These are phyloP conservation scores for Oryza nivara DNA, from an alignment of 176 grass and related monocot species.

Conservation along the genomic window DNA sequence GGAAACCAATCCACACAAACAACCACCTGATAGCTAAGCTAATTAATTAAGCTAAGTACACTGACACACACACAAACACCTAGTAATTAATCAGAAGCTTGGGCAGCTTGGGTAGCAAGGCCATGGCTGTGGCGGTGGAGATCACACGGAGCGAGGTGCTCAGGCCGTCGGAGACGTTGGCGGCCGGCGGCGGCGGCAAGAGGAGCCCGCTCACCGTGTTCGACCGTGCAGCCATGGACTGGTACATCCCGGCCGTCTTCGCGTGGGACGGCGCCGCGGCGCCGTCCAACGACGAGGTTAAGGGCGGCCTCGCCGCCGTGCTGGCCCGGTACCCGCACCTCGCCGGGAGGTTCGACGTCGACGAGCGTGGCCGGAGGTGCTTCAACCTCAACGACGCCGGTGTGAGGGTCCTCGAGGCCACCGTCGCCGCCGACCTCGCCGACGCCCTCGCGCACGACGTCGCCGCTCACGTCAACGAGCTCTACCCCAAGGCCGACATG, in stretches of 20 bases:
- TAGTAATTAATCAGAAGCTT: not conserved
- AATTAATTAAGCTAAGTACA: not conserved
- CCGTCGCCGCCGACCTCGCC: not conserved
- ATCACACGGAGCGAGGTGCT: conserved; percentile 12
- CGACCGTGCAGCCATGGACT: conserved; percentile 46
- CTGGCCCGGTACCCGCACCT: conserved; percentile 45
- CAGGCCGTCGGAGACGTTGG: not conserved
- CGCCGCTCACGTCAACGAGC: conserved; percentile 17
- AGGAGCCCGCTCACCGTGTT: conserved; percentile 29
- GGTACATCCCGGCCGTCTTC: conserved; percentile 44
- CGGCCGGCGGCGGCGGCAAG: not conserved
- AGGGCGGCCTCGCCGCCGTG: conserved; percentile 23
- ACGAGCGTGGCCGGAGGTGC: not conserved
- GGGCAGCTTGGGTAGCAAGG: too few relatives aligned
- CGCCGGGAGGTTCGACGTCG: conserved; percentile 2
- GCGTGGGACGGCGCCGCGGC: conserved; percentile 40
- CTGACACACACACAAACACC: too few relatives aligned
- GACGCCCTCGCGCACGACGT: conserved; percentile 30
- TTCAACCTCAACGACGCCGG: conserved; percentile 39
- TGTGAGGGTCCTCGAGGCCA: conserved; percentile 39
- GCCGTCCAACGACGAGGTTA: conserved; percentile 31
- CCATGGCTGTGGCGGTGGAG: conserved; percentile 11
- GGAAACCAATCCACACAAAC: not conserved
- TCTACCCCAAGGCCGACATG: conserved; percentile 31
- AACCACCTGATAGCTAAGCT: not conserved